Conservation (phyloP, 495 filamentous ascomycete genomes). For the Aspergillus mulundensis region DNA sequence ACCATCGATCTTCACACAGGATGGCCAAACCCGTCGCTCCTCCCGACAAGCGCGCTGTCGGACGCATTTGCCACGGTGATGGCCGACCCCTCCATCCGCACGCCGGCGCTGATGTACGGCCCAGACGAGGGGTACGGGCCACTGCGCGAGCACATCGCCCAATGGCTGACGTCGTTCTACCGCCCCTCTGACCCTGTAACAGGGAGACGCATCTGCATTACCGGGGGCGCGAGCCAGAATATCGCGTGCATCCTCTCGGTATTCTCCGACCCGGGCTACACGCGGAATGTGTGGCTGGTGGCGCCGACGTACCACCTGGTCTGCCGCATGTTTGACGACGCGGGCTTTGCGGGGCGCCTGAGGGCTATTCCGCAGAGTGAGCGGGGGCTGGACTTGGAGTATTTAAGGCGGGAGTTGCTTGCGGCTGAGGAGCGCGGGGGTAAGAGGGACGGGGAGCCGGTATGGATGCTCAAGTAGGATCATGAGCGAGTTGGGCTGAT, state of each 20-base stretch:
- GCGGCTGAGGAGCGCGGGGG: conserved; percentile 31
- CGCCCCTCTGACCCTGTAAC: conserved; percentile 35
- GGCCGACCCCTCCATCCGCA: conserved; percentile 50
- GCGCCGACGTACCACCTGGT: conserved; percentile 78
- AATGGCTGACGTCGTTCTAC: conserved; percentile 68
- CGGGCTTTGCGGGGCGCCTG: conserved; percentile 59
- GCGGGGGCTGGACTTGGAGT: conserved; percentile 63
- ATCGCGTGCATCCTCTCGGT: conserved; percentile 66
- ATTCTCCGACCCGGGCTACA: conserved; percentile 74
- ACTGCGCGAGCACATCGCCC: conserved; percentile 57
- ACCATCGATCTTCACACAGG: conserved; percentile 65
- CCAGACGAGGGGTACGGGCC: conserved; percentile 71
- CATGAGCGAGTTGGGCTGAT: not conserved
- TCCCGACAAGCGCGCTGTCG: conserved; percentile 59
- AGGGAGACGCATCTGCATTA: conserved; percentile 67
- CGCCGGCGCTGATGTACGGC: conserved; percentile 66
- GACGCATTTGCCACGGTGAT: conserved; percentile 54
- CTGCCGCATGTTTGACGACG: conserved; percentile 74
- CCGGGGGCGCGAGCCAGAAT: conserved; percentile 75
- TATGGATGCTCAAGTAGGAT: conserved; percentile 19
- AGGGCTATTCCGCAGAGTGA: conserved; percentile 69
- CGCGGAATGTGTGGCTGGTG: conserved; percentile 71
- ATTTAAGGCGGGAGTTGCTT: conserved; percentile 47
- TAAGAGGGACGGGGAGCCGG: conserved; percentile 29
- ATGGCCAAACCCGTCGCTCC: conserved; percentile 66